Evolutionary conservation across 78 protist species (phyloP).

Genomic region (Dictyostelium citrinum): DNA sequence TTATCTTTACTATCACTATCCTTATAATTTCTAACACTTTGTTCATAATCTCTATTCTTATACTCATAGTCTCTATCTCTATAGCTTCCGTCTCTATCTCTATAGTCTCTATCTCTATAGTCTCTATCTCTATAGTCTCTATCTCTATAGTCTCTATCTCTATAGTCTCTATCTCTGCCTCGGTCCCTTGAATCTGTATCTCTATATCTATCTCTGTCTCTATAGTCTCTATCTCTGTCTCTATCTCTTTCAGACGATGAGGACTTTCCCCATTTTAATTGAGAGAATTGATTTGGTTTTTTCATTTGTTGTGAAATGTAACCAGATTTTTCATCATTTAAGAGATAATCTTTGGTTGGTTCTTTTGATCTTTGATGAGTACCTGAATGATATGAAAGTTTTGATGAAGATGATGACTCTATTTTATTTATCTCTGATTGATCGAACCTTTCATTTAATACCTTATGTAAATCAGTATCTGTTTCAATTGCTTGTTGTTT

Average conservation of each 20-base stretch:
- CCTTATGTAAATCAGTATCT: neutral
- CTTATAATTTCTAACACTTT: neutral
- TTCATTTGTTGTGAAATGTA: conserved; percentile 7
- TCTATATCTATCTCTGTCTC: conserved; percentile 1
- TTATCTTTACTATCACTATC: neutral
- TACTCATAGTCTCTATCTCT: no score
- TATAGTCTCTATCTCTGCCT: neutral
- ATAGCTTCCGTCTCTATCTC: neutral
- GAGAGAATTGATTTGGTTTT: conserved; percentile 18
- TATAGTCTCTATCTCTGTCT: neutral
- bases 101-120: conserved; percentile 8
- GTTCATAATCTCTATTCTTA: neutral
- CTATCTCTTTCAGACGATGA: neutral
- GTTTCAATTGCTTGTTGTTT: conserved; percentile 47
- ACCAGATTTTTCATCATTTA: conserved; percentile 1
- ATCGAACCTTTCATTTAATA: conserved; percentile 37
- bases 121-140: conserved; percentile 22
- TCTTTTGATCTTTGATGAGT: neutral
- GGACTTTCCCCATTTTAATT: neutral
- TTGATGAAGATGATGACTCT: neutral
- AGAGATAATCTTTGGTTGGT: conserved; percentile 24
- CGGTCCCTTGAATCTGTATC: no score
- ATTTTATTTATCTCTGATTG: neutral
- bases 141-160: neutral
- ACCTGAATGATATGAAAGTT: neutral